Percentiles rank a stretch among this genome's conserved stretches.
These are phyloP conservation scores for Elsinoe necatrix DNA, from an alignment of 2,329 filamentous ascomycete genomes.

Conservation along the genomic window DNA sequence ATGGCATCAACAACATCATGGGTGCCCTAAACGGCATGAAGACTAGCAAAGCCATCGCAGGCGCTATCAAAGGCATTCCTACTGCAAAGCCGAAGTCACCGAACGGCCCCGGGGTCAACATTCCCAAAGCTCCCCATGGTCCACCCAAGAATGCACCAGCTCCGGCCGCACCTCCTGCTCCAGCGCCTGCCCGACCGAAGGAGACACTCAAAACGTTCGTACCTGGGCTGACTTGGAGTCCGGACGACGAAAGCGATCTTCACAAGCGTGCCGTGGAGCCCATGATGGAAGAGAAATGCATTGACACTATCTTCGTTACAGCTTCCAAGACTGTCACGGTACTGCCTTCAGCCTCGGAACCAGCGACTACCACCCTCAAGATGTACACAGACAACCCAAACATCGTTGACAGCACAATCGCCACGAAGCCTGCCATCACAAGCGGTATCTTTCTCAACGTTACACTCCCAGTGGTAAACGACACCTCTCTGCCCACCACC, in stretches of 20 bases:
- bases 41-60: background rate
- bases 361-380: background rate
- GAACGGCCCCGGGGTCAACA: background rate
- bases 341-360: background rate
- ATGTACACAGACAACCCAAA: background rate
- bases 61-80: background rate
- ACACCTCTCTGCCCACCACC: background rate
- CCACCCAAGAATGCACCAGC: background rate
- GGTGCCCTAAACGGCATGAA: background rate
- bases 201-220: background rate
- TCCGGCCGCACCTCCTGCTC: background rate
- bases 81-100: background rate
- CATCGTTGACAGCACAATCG: constrained; percentile 1
- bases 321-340: background rate
- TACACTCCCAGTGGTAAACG: background rate
- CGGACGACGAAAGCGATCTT: background rate
- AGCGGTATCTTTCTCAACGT: background rate
- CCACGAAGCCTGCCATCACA: background rate
- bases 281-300: background rate
- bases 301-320: background rate
- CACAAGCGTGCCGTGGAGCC: background rate
- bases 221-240: background rate
- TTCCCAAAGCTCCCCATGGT: background rate
- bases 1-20: background rate
- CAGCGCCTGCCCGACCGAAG: background rate